Percentiles rank a stretch among this genome's conserved stretches.
Evolutionary conservation across 2,329 filamentous ascomycete species (phyloP).

Genomic region (Cadophora luteo-olivacea): DNA sequence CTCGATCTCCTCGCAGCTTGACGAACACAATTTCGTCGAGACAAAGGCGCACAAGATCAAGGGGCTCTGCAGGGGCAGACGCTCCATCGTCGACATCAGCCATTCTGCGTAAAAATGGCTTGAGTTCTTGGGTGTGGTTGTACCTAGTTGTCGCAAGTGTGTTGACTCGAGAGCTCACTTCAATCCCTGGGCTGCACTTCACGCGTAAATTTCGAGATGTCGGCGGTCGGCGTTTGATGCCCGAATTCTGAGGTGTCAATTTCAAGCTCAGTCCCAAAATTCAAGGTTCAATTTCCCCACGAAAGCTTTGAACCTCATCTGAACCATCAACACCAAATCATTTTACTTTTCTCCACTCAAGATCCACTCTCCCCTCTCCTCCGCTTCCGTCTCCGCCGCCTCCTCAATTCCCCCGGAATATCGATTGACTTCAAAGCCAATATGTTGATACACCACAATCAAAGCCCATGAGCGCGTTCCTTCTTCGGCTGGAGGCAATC

Average conservation of each 20-base stretch:
- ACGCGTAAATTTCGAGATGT: slow-evolving; percentile 11
- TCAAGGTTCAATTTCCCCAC: slow-evolving; percentile 6
- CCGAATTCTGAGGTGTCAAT: not conserved
- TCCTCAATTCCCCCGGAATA: slow-evolving; percentile 6
- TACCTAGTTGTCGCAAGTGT: not conserved
- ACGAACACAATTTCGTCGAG: slow-evolving; percentile 97
- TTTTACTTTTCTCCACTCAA: not conserved
- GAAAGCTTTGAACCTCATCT: slow-evolving; percentile 21
- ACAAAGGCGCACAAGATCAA: slow-evolving; percentile 93
- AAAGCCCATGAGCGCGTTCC: slow-evolving; percentile 33
- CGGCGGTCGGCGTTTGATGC: not conserved
- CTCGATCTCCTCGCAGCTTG: slow-evolving; percentile 93
- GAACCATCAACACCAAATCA: not conserved
- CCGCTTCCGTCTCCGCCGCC: slow-evolving; percentile 19
- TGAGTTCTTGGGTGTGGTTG: slow-evolving; percentile 9
- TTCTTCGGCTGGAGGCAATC: slow-evolving; percentile 36
- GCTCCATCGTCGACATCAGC: slow-evolving; percentile 81
- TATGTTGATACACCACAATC: slow-evolving; percentile 4
- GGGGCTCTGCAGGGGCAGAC: slow-evolving; percentile 78
- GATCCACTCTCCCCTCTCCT: not conserved
- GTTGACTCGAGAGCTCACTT: slow-evolving; percentile 20
- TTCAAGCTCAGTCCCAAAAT: not conserved
- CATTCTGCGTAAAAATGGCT: slow-evolving; percentile 59
- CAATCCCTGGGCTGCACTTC: not conserved
- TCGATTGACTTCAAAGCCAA: slow-evolving; percentile 2